These are phyloP conservation scores for Lodderomyces pseudojiufengensis DNA, from an alignment of 1,139 yeast genomes.

Conservation along the genomic window DNA sequence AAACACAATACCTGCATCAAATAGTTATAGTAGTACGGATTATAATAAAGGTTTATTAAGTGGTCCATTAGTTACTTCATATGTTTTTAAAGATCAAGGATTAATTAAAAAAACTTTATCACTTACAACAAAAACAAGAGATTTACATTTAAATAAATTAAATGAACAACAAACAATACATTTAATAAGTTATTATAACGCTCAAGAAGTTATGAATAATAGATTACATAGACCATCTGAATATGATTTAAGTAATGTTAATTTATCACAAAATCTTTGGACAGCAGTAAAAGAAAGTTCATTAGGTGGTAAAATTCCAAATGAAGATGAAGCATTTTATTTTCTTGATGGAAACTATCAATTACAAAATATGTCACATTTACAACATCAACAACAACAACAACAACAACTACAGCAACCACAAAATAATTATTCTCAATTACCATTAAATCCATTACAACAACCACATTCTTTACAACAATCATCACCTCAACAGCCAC, in stretches of 20 bases:
- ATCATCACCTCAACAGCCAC: background rate
- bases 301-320: conserved; percentile 52
- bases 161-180: conserved; percentile 56
- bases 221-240: conserved; percentile 58
- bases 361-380: conserved; percentile 37
- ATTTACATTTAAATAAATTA: conserved; percentile 27
- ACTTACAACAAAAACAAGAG: conserved; percentile 40
- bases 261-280: conserved; percentile 57
- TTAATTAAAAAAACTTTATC: conserved; percentile 80
- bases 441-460: conserved; percentile 3
- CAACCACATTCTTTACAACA: conserved; percentile 4
- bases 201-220: conserved; percentile 65
- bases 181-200: conserved; percentile 71
- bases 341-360: conserved; percentile 47
- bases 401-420: conserved; percentile 11
- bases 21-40: conserved; percentile 11
- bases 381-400: conserved; percentile 26
- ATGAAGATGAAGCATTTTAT: conserved; percentile 52
- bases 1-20: conserved; percentile 13
- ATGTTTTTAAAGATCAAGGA: conserved; percentile 72
- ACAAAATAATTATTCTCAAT: background rate
- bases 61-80: conserved; percentile 57
- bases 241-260: conserved; percentile 47
- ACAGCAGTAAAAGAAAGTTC: conserved; percentile 58
- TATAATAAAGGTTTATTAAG: conserved; percentile 23